Conservation (phyloP, 208 protist genomes). For the Crithidia brevicula region DNA sequence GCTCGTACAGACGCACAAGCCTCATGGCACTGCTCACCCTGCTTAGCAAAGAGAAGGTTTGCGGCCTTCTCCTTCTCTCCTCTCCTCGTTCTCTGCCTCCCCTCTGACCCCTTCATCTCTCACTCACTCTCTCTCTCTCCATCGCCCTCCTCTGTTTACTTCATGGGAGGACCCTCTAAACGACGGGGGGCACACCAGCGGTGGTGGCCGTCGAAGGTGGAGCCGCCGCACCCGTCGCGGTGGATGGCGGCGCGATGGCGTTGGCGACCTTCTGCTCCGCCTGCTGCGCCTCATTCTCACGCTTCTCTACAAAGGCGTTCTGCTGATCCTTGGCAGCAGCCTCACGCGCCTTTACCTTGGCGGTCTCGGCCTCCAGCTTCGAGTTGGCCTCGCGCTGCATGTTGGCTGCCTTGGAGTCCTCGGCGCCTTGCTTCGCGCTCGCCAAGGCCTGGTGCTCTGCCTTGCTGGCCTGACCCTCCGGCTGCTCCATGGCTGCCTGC, state of each 20-base stretch:
- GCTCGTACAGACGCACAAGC: no score
- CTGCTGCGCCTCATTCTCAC: neutral
- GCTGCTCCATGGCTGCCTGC: neutral
- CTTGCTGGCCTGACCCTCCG: conserved; percentile 12
- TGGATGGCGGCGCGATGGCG: neutral
- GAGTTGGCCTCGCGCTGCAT: conserved; percentile 2
- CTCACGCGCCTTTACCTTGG: conserved; percentile 7
- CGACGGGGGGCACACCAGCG: no score
- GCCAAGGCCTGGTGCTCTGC: conserved; percentile 14
- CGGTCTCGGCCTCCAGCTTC: neutral
- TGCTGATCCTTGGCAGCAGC: neutral
- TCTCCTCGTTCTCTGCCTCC: no score
- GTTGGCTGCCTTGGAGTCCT: conserved; percentile 26
- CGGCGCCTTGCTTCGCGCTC: neutral
- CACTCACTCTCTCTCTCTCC: no score
- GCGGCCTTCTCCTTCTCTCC: no score
- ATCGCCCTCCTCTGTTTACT: no score
- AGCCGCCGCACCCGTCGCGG: neutral
- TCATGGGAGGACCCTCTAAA: no score
- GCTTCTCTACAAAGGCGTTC: neutral
- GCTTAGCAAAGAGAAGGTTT: no score
- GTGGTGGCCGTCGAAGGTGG: neutral
- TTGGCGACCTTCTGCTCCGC: neutral
- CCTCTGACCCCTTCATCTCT: no score
- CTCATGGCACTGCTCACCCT: no score